Base-by-base conservation (phyloP, 257 asterid genomes). In the Apocynum venetum region DNA sequence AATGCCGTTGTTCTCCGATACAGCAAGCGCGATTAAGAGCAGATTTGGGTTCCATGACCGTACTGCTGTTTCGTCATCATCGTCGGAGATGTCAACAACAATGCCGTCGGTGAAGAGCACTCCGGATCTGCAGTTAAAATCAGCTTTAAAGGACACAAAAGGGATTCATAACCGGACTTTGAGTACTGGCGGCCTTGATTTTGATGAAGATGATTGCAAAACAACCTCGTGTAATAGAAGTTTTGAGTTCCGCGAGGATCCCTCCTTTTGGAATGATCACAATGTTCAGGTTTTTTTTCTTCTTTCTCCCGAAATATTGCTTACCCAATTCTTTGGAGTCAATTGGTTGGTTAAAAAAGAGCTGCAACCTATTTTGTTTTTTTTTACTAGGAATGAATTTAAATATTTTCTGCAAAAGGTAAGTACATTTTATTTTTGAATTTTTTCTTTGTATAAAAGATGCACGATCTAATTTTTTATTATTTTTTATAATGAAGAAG, bases 261-360 rank as follows among this genome's bases (percentile, higher is more conserved):
- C 96, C 12, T 82, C 88, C 36, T 92, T 94, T 60, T 92, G 98
- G 98, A 89, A 91, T 74, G 97, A 94, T 44, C 97, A 92, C 36
- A 94, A 85, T 80, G 93, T 94, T 82, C 98, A 94, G 93, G 98
- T 93, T 60, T 20, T 3, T 68, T 19, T 41, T 41, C 2, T 20
- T 43, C 61, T 25, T 25, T 25, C 31, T 25, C 56, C 0, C 49
- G 3, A 8, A 40, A n/a, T 25, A 55, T 61, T 40, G 15, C 4
- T 19, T 19, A 1, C 15, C 7, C 5, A 8, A 41, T 43, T 43
- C 8, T 43, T 44, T 36, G n/a, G 12, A 63, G 17, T 31, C 17
- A 38, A 43, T 43, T 44, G 73, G 38, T 9, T 63, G 3, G 41
- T 36, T 36, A 8, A 8, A 60, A 0, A n/a, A 31, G 14, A n/a